A percentile compares a stretch with the other conserved stretches of the same genome.
These are phyloP conservation scores for Epichloe scottii DNA, from an alignment of 2,329 filamentous ascomycete genomes.

Conservation along the genomic window DNA sequence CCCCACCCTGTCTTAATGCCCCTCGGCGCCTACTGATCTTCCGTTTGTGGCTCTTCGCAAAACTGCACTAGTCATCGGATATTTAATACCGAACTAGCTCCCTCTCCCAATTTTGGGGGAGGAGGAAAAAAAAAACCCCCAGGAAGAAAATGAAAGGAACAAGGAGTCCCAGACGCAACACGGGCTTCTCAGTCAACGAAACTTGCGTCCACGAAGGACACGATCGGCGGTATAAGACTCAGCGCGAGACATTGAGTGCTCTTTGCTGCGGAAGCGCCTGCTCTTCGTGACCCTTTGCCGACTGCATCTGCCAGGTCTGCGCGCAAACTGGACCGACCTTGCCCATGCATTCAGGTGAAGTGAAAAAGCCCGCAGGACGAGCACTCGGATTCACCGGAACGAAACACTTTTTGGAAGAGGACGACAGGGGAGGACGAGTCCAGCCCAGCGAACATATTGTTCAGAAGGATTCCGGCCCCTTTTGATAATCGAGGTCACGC, in stretches of 20 bases:
- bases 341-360: constrained; percentile 4
- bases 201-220: neutral
- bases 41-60: too few relatives aligned
- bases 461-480: neutral
- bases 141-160: too few relatives aligned
- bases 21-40: too few relatives aligned
- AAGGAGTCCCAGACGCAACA: too few relatives aligned
- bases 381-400: neutral
- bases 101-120: neutral
- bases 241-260: neutral
- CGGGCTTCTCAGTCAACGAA: too few relatives aligned
- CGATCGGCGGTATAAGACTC: neutral
- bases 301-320: neutral
- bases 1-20: too few relatives aligned
- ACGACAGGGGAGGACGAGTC: neutral
- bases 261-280: neutral
- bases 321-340: constrained; percentile 1
- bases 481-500: neutral
- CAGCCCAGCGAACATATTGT: neutral
- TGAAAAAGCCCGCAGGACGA: neutral
- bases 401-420: neutral
- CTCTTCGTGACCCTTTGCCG: neutral
- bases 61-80: too few relatives aligned
- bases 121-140: too few relatives aligned
- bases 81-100: neutral